These are phyloP conservation scores for Tubosaeta brunneosetosa DNA, from an alignment of 768 basidiomycete genomes.

Conservation along the genomic window DNA sequence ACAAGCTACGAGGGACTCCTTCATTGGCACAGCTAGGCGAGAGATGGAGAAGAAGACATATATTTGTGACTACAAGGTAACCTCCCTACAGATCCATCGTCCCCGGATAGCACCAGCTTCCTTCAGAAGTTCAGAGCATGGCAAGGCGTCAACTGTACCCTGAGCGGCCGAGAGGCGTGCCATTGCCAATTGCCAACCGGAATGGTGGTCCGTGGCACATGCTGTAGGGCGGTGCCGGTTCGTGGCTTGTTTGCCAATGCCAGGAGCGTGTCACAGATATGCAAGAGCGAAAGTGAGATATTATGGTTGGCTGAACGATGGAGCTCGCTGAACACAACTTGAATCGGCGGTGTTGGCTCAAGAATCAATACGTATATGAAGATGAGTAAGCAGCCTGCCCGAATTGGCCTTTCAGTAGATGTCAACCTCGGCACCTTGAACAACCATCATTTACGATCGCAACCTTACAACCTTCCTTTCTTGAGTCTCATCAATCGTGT, in stretches of 20 bases:
- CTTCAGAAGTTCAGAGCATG: constrained; percentile 1
- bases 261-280: not conserved
- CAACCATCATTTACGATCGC: not conserved
- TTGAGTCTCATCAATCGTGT: too few relatives aligned
- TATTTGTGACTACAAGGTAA: not conserved
- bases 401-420: not conserved
- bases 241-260: not conserved
- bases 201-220: not conserved
- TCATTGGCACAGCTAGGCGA: constrained; percentile 6
- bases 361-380: not conserved
- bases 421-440: too few relatives aligned
- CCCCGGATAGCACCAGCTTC: not conserved
- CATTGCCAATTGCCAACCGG: constrained; percentile 13
- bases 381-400: not conserved
- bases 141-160: not conserved
- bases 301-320: too few relatives aligned
- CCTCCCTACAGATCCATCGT: not conserved
- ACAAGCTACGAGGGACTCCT: not conserved
- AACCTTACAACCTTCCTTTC: not conserved
- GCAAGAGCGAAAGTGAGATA: not conserved
- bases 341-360: not conserved
- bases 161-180: not conserved
- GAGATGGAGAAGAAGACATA: not conserved
- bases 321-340: too few relatives aligned
- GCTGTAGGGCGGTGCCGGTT: not conserved